Evolutionary conservation across 257 asterid species (phyloP).

Genomic region (Voacanga thouarsii): DNA sequence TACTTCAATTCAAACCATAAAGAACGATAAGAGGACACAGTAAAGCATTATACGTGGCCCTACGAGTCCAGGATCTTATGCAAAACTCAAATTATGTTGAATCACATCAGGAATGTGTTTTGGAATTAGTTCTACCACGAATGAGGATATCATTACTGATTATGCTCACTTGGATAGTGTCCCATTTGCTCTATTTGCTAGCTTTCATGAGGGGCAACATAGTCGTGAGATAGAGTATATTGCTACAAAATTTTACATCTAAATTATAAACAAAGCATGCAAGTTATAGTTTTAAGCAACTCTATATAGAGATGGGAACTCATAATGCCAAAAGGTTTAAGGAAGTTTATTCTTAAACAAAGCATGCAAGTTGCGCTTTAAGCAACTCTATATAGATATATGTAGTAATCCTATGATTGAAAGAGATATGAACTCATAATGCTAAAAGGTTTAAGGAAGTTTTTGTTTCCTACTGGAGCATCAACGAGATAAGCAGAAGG

Average conservation of each 20-base stretch:
- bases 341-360: too few species aligned
- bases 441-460: neutral
- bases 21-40: constrained; percentile 29
- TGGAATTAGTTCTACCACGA: constrained; percentile 40
- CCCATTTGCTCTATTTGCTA: constrained; percentile 79
- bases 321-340: too few species aligned
- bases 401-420: too few species aligned
- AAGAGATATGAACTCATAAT: neutral
- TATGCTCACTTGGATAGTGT: constrained; percentile 42
- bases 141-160: constrained; percentile 35
- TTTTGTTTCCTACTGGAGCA: neutral
- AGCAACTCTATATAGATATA: neutral
- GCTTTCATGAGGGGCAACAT: constrained; percentile 91
- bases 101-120: constrained; percentile 37
- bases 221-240: constrained; percentile 51
- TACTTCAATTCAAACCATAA: constrained; percentile 27
- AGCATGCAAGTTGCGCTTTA: too few species aligned
- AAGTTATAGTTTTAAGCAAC: neutral
- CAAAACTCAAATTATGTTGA: constrained; percentile 27
- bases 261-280: constrained; percentile 1
- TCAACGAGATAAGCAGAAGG: neutral
- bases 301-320: too few species aligned
- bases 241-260: constrained; percentile 48
- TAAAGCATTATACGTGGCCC: constrained; percentile 32
- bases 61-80: constrained; percentile 23